Evolutionary conservation across 257 asterid genomes (phyloP), one percentile per base, ranked within the genome.

Genomic region (Thymus quinquecostatus): DNA sequence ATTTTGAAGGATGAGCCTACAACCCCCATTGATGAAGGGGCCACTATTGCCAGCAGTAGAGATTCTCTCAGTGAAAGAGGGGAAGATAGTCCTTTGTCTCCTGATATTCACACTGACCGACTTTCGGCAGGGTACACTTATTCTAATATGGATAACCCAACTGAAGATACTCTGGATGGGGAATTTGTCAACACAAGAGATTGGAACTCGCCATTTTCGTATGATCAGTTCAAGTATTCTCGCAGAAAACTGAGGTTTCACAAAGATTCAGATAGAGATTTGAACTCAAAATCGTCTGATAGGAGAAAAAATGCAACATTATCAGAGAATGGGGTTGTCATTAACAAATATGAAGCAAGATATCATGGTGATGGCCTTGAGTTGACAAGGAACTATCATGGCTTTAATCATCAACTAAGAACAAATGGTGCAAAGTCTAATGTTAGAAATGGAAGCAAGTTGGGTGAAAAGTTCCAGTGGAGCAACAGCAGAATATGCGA

Each of bases 381-480:
- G 54, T 70, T 83, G 55, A 75, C 80, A 71, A 87, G 91, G 82
- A 77, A 76, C 66, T 44, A 57, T 56, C 74, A 78, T 76, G 82
- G 91, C 66, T 78, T 77, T 59, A 72, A 68, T 71, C 88, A 89
- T 81, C 96, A 78, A 70, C 40, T 70, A 63, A 71, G 89, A 77
- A 79, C 72, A 64, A 83, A 68, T 76, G 58, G 74, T 64, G 77
- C 81, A 44, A 89, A 84, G 75, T 77, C 94, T 30, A 84, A 69
- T 81, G 74, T 66, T 36, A 88, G 97, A 83, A 87, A 83, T 75
- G 86, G 82, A 66, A 85, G 84, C 66, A 87, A 77, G 81, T 88
- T 79, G 67, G 67, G 63, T 29, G 95, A 86, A 64, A 87, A 83
- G 78, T 79, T 71, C 64, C 79, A 75, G 70, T 83, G 92, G 79